These are phyloP conservation scores for Malassezia sympodialis DNA, from an alignment of 1,284 basidiomycete species.

Conservation along the genomic window DNA sequence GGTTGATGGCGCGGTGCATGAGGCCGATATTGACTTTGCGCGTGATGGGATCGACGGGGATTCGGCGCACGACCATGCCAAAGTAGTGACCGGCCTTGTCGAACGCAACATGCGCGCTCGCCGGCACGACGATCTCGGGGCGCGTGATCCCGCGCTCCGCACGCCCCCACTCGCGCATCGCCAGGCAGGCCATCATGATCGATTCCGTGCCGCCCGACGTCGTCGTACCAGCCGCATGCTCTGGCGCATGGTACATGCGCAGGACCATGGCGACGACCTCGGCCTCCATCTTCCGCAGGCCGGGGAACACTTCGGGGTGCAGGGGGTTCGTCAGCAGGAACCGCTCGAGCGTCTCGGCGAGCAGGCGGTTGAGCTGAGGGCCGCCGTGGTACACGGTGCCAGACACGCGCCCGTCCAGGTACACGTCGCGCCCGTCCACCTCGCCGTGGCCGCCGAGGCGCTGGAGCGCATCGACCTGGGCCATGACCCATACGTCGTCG, in stretches of 20 bases:
- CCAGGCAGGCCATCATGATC: constrained; percentile 86
- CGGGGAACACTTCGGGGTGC: constrained; percentile 90
- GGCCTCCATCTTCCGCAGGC: constrained; percentile 91
- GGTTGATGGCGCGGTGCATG: constrained; percentile 57
- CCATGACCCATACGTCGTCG: constrained; percentile 31
- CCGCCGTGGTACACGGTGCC: constrained; percentile 49
- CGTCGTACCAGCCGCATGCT: constrained; percentile 68
- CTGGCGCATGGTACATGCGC: constrained; percentile 64
- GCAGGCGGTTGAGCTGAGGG: constrained; percentile 31
- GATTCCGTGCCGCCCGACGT: constrained; percentile 94
- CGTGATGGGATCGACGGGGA: constrained; percentile 73
- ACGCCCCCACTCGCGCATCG: constrained; percentile 83
- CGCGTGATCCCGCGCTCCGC: constrained; percentile 74
- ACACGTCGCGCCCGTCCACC: constrained; percentile 35
- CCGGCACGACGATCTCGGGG: constrained; percentile 84
- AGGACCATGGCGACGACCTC: constrained; percentile 92
- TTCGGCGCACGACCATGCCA: constrained; percentile 76
- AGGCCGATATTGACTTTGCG: constrained; percentile 68
- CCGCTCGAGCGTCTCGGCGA: constrained; percentile 30
- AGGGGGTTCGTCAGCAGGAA: constrained; percentile 65
- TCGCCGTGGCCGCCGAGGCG: constrained; percentile 22
- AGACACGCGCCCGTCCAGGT: constrained; percentile 42
- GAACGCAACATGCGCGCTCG: constrained; percentile 85
- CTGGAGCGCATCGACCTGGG: constrained; percentile 32
- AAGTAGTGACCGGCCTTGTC: constrained; percentile 85